phyloP scores from a whole-genome alignment of 1,284 basidiomycete species.

The Pholiota adiposa region DNA sequence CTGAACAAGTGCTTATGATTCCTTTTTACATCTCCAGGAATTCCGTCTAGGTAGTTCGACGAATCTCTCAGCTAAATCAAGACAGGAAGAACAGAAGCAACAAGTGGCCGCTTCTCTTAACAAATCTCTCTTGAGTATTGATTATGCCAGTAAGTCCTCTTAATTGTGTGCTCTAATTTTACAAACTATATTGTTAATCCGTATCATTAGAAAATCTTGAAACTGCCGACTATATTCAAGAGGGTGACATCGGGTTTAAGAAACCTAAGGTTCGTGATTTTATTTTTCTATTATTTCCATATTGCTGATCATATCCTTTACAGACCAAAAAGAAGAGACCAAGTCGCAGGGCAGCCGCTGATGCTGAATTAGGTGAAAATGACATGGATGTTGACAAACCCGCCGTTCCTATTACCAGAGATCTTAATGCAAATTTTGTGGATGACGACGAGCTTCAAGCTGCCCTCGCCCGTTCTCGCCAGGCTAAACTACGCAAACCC shows the following conservation, averaged over 20 bases:
- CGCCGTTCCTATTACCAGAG: constrained; percentile 60
- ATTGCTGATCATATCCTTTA: constrained; percentile 11
- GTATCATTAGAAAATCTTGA: constrained; percentile 77
- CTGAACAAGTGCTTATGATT: background rate
- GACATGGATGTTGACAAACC: constrained; percentile 80
- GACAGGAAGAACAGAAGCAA: constrained; percentile 53
- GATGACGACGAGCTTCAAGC: constrained; percentile 99
- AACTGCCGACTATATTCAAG: constrained; percentile 86
- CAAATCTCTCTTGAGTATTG: constrained; percentile 83
- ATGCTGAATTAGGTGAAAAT: constrained; percentile 56
- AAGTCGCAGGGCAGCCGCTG: constrained; percentile 68
- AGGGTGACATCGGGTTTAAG: constrained; percentile 93
- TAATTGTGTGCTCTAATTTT: background rate
- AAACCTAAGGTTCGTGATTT: constrained; percentile 75
- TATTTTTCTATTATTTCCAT: background rate
- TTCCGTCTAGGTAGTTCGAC: constrained; percentile 75
- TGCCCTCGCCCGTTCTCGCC: constrained; percentile 84
- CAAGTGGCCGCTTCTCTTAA: constrained; percentile 70
- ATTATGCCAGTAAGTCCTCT: constrained; percentile 80
- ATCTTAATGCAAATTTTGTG: constrained; percentile 88
- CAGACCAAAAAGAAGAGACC: constrained; percentile 92
- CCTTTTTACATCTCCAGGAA: constrained; percentile 55
- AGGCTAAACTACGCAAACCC: constrained; percentile 79
- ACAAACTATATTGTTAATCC: constrained; percentile 7
- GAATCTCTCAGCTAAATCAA: constrained; percentile 40